Conservation (phyloP, 208 protist genomes). For the Strigomonas culicis region DNA sequence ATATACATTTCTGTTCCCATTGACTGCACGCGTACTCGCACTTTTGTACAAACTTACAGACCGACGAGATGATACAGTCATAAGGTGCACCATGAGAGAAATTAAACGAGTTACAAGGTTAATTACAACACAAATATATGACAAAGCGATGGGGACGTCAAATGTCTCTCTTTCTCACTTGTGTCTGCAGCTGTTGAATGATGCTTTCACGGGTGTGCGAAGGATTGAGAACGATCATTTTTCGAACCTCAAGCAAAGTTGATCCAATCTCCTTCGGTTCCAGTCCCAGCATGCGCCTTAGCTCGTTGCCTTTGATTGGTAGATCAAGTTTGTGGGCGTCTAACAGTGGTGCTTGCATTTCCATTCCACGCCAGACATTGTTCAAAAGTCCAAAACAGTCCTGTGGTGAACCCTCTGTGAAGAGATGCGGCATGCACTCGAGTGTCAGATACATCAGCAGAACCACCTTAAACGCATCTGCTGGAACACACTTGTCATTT, state of each 20-base stretch:
- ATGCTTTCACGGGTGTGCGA: conserved; percentile 4
- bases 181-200: conserved; percentile 1
- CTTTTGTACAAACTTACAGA: background rate
- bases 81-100: background rate
- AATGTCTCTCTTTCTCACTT: background rate
- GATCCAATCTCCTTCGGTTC: conserved; percentile 42
- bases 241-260: conserved; percentile 43
- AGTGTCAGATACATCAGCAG: conserved; percentile 51
- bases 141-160: background rate
- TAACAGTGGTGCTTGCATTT: conserved; percentile 36
- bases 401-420: conserved; percentile 1
- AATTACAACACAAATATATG: conserved; percentile 1
- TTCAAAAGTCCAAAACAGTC: conserved; percentile 10
- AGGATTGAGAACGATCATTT: conserved; percentile 54
- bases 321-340: conserved; percentile 35
- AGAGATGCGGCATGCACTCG: conserved; percentile 19
- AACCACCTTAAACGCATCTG: conserved; percentile 47
- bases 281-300: conserved; percentile 40
- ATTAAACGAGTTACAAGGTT: background rate
- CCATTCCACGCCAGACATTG: conserved; percentile 31
- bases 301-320: conserved; percentile 66
- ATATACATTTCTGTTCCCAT: background rate
- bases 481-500: conserved; percentile 46
- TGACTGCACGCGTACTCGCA: background rate
- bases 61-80: background rate